A percentile compares a stretch with the other conserved stretches of the same genome.
phyloP scores from a whole-genome alignment of 2,329 filamentous ascomycete species.

The Apiospora rasikravindrae region DNA sequence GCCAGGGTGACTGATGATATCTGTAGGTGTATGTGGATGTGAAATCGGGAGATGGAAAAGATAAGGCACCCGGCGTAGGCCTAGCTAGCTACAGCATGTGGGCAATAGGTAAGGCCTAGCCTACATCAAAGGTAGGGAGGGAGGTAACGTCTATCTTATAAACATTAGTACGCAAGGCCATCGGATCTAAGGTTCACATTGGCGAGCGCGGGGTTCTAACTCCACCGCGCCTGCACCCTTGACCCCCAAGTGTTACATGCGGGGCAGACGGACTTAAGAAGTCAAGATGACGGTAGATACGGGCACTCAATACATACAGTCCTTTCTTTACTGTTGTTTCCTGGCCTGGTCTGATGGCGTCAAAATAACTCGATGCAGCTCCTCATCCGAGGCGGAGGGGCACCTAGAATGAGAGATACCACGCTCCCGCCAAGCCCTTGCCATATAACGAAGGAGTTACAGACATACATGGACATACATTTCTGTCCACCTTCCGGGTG shows the following conservation, averaged over 20 bases:
- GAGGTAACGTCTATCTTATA: neutral
- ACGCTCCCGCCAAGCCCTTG: no score
- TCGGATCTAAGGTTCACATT: slow-evolving; percentile 10
- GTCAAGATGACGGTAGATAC: neutral
- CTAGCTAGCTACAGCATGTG: neutral
- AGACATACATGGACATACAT: neutral
- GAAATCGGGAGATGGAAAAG: neutral
- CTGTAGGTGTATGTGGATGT: neutral
- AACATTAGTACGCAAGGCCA: neutral
- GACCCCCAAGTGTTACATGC: neutral
- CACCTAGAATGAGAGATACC: neutral
- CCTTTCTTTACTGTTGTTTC: neutral
- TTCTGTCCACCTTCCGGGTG: neutral
- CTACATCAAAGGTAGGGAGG: no score
- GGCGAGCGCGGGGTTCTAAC: neutral
- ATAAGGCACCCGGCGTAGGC: neutral
- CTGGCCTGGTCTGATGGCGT: neutral
- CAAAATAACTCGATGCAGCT: neutral
- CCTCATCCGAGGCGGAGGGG: neutral
- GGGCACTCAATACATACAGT: neutral
- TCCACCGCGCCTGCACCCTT: neutral
- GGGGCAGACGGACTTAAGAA: slow-evolving; percentile 1
- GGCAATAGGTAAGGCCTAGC: neutral
- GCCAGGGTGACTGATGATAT: neutral
- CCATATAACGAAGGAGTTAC: no score